These are phyloP conservation scores for Tilletia horrida DNA, from an alignment of 1,284 basidiomycete species.

Conservation along the genomic window DNA sequence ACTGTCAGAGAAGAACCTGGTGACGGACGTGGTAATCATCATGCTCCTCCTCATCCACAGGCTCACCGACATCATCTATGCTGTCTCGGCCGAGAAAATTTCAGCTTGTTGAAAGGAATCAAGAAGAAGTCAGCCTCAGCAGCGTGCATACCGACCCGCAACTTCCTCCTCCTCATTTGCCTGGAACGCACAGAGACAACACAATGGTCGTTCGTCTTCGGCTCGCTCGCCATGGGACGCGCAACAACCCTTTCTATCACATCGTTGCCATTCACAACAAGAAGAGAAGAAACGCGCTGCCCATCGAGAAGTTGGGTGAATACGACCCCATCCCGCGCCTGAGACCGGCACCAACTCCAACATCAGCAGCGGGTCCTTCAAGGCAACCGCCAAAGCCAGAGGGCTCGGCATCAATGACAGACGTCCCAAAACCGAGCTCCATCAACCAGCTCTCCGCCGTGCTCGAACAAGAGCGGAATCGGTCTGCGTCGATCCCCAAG, in stretches of 20 bases:
- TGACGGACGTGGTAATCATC: not conserved
- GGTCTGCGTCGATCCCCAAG: not conserved
- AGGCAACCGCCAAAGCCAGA: not conserved
- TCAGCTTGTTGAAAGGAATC: not conserved
- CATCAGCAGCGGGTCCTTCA: not conserved
- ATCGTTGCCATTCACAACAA: constrained; percentile 78
- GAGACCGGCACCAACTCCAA: constrained; percentile 7
- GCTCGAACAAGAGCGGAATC: not conserved
- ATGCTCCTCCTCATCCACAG: not conserved
- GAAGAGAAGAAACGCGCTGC: constrained; percentile 77
- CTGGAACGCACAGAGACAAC: constrained; percentile 22
- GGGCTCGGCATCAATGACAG: not conserved
- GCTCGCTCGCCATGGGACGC: constrained; percentile 76
- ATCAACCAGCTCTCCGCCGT: constrained; percentile 4
- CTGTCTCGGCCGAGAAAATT: not conserved
- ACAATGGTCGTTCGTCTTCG: constrained; percentile 80
- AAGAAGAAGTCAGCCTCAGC: not conserved
- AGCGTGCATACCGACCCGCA: no score
- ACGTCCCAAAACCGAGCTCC: not conserved
- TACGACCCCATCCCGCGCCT: constrained; percentile 68
- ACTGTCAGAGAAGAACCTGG: not conserved
- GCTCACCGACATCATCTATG: not conserved
- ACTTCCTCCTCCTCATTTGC: no score
- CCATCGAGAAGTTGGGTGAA: constrained; percentile 81
- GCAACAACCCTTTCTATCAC: constrained; percentile 78